phyloP scores from a whole-genome alignment of 768 basidiomycete species.

The Auricularia auricula-judae region DNA sequence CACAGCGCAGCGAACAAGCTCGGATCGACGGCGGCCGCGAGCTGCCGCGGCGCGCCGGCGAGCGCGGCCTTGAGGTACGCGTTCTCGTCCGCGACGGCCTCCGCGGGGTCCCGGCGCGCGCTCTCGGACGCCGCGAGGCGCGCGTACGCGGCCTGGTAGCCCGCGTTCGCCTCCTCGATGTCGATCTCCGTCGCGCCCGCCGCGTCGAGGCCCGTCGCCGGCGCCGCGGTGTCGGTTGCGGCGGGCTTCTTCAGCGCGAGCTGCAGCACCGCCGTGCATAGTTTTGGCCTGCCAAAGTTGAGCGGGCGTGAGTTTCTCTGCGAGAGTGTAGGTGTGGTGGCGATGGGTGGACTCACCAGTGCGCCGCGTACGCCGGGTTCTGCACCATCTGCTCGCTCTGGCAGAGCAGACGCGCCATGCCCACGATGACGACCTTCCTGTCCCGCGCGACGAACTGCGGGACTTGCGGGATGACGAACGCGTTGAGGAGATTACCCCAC shows the following conservation, averaged over 20 bases:
- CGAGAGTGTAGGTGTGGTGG: no score
- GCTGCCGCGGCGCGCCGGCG: not conserved
- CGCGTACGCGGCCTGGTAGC: slow-evolving; percentile 93
- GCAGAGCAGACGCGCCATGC: slow-evolving; percentile 68
- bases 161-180: slow-evolving; percentile 79
- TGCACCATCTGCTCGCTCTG: slow-evolving; percentile 60
- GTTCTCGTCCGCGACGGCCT: slow-evolving; percentile 1
- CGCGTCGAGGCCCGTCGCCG: not conserved
- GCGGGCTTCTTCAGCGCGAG: not conserved
- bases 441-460: slow-evolving; percentile 74
- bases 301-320: not conserved
- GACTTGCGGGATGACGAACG: slow-evolving; percentile 70
- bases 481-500: slow-evolving; percentile 68
- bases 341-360: no score
- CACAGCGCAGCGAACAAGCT: not conserved
- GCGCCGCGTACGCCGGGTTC: slow-evolving; percentile 26
- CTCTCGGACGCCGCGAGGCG: slow-evolving; percentile 74
- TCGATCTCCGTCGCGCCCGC: slow-evolving; percentile 64
- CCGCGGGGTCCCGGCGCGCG: slow-evolving; percentile 41
- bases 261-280: not conserved
- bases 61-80: not conserved
- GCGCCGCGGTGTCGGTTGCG: not conserved
- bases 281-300: not conserved
- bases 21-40: not conserved
- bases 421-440: slow-evolving; percentile 74